Base-by-base conservation (phyloP, 441 rosid genomes). In the Adansonia madagascariensis region DNA sequence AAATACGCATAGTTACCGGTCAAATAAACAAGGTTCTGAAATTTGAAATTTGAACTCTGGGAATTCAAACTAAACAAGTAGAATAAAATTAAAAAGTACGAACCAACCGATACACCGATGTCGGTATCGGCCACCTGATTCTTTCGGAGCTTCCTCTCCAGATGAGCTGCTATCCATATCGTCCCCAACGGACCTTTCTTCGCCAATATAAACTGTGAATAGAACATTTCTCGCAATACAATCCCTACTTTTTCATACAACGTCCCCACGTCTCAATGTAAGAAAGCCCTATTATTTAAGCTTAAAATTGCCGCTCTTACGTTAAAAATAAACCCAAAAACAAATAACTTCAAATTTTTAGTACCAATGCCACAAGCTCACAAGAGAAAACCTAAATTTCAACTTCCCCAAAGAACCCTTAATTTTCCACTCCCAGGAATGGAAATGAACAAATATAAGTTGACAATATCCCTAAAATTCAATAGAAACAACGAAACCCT, bases 121-220 rank as follows among this genome's bases (percentile, higher is more conserved):
- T 97, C 98, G 7, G 99, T 94, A 84, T 97, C 99, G 12, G 99
- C 98, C 14, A 97, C 99, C 88, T 97, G 99, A 80, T 94, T 97
- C 91, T 97, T 97, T 6, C 99, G 97, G 67, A 97, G 98, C 90
- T 97, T 97, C 86, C 99, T 89, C 88, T 97, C 99, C 87, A 97
- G 85, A 84, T 97, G 99, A 47, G 99, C 99, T 0, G 99, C 99
- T 22, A 97, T 97, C 99, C 99, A 97, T 83, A 97, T 97, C 6
- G 99, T 97, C 80, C 99, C 98, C 62, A 97, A 87, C 71, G 99
- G 99, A 77, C 99, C 99, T 89, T 97, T 97, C 97, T 97, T 97
- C 73, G 99, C 99, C 92, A 97, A 85, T 82, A 97, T 97, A 82
- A 97, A 97, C 86, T 97, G 99, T 61, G 99, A 94, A 81, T 97